Evolutionary conservation across 192 early-diverging fungal species (phyloP).

Genomic region (Fimicolochytrium jonesii): DNA sequence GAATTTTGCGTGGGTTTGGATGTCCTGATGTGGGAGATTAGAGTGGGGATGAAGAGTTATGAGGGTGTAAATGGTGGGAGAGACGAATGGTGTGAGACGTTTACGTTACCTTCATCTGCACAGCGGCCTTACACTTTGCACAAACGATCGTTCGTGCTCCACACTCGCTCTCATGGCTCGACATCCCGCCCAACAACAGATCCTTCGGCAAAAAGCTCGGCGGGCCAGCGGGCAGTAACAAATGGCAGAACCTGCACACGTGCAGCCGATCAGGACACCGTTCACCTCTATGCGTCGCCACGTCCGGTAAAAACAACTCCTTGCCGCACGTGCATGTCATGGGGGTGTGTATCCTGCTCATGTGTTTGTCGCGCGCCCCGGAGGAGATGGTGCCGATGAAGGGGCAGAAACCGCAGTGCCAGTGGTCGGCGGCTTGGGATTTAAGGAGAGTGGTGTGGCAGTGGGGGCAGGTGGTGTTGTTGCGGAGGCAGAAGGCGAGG

Average conservation of each 20-base stretch:
- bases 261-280: slow-evolving; percentile 70
- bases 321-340: slow-evolving; percentile 59
- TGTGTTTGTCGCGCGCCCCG: slow-evolving; percentile 63
- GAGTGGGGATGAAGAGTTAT: not conserved
- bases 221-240: slow-evolving; percentile 60
- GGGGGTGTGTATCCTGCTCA: slow-evolving; percentile 54
- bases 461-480: slow-evolving; percentile 64
- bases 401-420: slow-evolving; percentile 78
- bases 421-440: slow-evolving; percentile 61
- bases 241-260: slow-evolving; percentile 81
- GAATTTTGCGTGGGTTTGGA: slow-evolving; percentile 65
- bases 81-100: not conserved
- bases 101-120: slow-evolving; percentile 57
- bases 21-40: slow-evolving; percentile 36
- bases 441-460: slow-evolving; percentile 70
- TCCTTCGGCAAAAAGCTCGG: slow-evolving; percentile 54
- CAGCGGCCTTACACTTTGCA: slow-evolving; percentile 64
- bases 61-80: not conserved
- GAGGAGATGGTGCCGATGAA: slow-evolving; percentile 40
- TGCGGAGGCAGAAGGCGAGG: slow-evolving; percentile 71
- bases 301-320: slow-evolving; percentile 32
- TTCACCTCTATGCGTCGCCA: slow-evolving; percentile 65
- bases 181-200: slow-evolving; percentile 46
- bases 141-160: slow-evolving; percentile 81
- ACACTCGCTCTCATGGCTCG: slow-evolving; percentile 78